Evolutionary conservation across 2,329 filamentous ascomycete species (phyloP), one percentile per base, ranked within the genome.

Genomic region (Fusarium goolgardi): DNA sequence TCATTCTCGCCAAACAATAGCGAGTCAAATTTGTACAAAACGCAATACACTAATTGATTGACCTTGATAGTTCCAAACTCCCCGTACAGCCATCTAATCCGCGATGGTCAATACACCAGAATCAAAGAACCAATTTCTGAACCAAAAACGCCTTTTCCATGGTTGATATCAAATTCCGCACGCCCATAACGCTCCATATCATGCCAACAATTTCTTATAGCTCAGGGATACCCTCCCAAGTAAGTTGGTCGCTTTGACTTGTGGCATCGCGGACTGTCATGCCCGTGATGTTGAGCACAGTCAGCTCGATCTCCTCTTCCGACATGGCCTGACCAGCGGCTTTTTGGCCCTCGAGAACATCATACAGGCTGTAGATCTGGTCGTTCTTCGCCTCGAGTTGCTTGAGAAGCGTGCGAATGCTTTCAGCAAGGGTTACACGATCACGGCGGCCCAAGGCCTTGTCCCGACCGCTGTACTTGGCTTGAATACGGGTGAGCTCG

Each of bases 281-380:
- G 69, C 81, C 81, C 11, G 81, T 82, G 32, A 87, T 85, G 73
- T 83, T 86, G 53, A 83, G 78, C 15, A 92, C 82, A 1, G 90
- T 92, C 71, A 89, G 82, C 71, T 91, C 89, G 43, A 90, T 81
- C 71, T 89, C 85, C 21, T 87, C 85, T 69, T 87, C 84, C 1
- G 82, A 86, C 84, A 91, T 89, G 67, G 85, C 83, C 73, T 88
- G 85, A 0, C 88, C 88, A 4, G 84, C 84, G 34, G 83, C 83
- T 80, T 91, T 92, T 76, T 94, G 91, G 8, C 90, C 92, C 78
- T 95, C 92, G 1, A 96, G 83, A 2, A 96, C 92, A 76, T 97
- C 93, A 71, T 94, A 92, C 16, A 97, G 82, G 41, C 88, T 86
- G 79, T 97, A 96, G 41, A 97, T 89, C 77, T 94, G 91, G 64